These are phyloP conservation scores for Eleusine indica DNA, from an alignment of 176 grass and related monocot species.

Conservation along the genomic window DNA sequence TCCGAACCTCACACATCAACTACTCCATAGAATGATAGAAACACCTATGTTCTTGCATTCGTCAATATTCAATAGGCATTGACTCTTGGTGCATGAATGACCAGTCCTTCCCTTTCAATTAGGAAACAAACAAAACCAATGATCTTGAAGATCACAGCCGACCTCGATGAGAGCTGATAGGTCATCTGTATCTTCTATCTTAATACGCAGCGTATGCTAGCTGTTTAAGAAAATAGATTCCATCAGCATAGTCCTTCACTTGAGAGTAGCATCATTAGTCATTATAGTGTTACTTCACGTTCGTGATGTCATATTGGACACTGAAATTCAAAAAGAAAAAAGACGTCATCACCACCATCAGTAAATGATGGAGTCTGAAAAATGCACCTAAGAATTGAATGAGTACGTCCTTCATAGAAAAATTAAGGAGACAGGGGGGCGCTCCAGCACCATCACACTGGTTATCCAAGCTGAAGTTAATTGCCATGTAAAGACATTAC, in stretches of 20 bases:
- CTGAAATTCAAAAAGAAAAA: neutral
- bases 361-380: neutral
- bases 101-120: conserved; percentile 14
- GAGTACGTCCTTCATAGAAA: neutral
- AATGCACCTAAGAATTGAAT: neutral
- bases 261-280: neutral
- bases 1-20: conserved; percentile 16
- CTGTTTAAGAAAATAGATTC: conserved; percentile 5
- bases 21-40: conserved; percentile 2
- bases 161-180: conserved; percentile 19
- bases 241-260: conserved; percentile 1
- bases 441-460: neutral
- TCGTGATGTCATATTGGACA: neutral
- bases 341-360: neutral
- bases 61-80: conserved; percentile 14
- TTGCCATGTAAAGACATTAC: neutral
- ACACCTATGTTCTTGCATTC: conserved; percentile 8
- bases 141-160: neutral
- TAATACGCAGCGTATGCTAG: conserved; percentile 4
- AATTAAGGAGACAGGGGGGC: neutral
- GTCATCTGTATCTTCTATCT: conserved; percentile 12
- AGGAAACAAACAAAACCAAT: neutral
- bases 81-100: neutral
- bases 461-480: conserved; percentile 6
- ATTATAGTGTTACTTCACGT: neutral